phyloP scores from a whole-genome alignment of 257 asterid genomes.

The Fraxinus excelsior region DNA sequence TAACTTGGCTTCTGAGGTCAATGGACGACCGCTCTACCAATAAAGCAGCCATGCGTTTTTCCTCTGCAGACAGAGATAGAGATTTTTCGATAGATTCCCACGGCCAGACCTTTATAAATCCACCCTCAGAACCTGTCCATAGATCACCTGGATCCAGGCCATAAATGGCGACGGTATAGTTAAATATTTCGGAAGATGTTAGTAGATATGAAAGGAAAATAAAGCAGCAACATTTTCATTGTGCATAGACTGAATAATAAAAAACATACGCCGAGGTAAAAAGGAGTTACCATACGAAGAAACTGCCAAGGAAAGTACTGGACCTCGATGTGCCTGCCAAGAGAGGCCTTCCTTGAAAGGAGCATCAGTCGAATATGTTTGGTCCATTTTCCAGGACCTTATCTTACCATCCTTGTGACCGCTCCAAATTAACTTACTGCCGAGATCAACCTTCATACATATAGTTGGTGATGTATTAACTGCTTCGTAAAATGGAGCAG shows the following conservation, averaged over 20 bases:
- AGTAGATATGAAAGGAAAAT: neutral
- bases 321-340: conserved; percentile 96
- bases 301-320: conserved; percentile 66
- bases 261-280: neutral
- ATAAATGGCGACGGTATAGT: conserved; percentile 13
- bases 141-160: conserved; percentile 67
- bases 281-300: conserved; percentile 72
- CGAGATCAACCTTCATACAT: conserved; percentile 77
- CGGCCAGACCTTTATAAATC: conserved; percentile 80
- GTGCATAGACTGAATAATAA: neutral
- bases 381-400: conserved; percentile 88
- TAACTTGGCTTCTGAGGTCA: conserved; percentile 84
- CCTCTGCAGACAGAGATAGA: conserved; percentile 70
- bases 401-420: conserved; percentile 96
- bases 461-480: conserved; percentile 60
- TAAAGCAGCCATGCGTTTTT: conserved; percentile 83
- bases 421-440: conserved; percentile 81
- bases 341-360: conserved; percentile 77
- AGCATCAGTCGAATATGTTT: conserved; percentile 50
- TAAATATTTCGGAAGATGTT: neutral
- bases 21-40: conserved; percentile 74
- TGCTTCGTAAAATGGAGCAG: conserved; percentile 86
- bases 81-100: conserved; percentile 89
- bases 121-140: conserved; percentile 94
- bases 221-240: neutral